A percentile compares a stretch with the other conserved stretches of the same genome.
Conservation (phyloP, 192 early-diverging fungal genomes). For the Coemansia aciculifera region DNA sequence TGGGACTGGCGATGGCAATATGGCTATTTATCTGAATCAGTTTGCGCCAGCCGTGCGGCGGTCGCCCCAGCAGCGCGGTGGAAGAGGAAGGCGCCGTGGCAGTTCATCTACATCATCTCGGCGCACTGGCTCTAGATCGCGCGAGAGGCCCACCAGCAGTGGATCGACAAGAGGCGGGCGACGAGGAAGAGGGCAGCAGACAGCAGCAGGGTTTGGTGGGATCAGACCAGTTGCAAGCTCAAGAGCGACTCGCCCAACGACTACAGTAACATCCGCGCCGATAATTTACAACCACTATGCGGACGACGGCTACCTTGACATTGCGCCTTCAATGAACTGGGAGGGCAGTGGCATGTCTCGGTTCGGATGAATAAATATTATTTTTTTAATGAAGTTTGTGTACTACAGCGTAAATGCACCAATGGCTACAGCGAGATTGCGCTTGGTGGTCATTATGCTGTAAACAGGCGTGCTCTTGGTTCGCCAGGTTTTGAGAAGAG, state of each 20-base stretch:
- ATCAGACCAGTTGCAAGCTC: slow-evolving; percentile 17
- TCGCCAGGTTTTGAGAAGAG: slow-evolving; percentile 72
- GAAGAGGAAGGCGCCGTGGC: slow-evolving; percentile 1
- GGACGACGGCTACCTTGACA: slow-evolving; percentile 36
- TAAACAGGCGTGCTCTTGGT: slow-evolving; percentile 94
- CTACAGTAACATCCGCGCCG: not conserved
- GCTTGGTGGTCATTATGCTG: slow-evolving; percentile 76
- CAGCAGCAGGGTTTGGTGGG: slow-evolving; percentile 5
- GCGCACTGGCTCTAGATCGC: not conserved
- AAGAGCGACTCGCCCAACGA: not conserved
- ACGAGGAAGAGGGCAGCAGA: not conserved
- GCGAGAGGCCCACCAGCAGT: not conserved
- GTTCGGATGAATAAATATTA: slow-evolving; percentile 28
- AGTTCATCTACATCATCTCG: not conserved
- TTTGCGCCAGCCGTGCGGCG: slow-evolving; percentile 17
- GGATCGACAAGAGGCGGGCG: slow-evolving; percentile 1
- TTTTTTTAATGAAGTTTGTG: not conserved
- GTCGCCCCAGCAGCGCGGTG: slow-evolving; percentile 2
- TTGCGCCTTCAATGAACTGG: slow-evolving; percentile 30
- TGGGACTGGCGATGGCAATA: slow-evolving; percentile 2
- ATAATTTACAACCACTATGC: slow-evolving; percentile 44
- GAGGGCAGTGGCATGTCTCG: slow-evolving; percentile 37
- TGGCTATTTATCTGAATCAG: slow-evolving; percentile 43
- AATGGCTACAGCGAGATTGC: slow-evolving; percentile 82
- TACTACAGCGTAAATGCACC: slow-evolving; percentile 66